Evolutionary conservation across 306 rosid species (phyloP).

Genomic region (Albizia julibrissin): DNA sequence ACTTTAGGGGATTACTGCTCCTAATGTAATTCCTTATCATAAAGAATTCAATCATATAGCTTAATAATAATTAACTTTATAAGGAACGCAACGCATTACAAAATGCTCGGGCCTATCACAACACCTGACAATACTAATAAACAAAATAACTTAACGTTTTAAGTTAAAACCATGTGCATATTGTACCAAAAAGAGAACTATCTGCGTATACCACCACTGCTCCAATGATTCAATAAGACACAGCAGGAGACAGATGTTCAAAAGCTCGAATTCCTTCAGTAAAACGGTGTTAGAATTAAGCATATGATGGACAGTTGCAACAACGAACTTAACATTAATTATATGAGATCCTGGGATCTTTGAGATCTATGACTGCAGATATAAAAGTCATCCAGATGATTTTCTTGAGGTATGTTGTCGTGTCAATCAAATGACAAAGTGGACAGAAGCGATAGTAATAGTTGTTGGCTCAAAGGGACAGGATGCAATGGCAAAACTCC

Average conservation of each 20-base stretch:
- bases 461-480: slow-evolving; percentile 91
- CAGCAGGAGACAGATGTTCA: no score
- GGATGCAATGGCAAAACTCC: slow-evolving; percentile 62
- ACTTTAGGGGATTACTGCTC: background rate
- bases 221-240: background rate
- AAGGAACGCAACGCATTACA: background rate
- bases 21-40: background rate
- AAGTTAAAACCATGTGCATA: no score
- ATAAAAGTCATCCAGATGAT: slow-evolving; percentile 82
- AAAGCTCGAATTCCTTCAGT: no score
- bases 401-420: background rate
- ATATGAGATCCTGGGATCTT: no score
- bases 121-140: background rate
- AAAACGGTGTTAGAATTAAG: no score
- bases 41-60: background rate
- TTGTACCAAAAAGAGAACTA: no score
- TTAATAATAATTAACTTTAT: background rate
- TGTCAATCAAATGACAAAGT: slow-evolving; percentile 80
- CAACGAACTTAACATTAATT: no score
- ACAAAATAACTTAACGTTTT: background rate
- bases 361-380: no score
- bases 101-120: background rate
- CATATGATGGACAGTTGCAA: no score
- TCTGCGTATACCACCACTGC: no score
- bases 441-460: slow-evolving; percentile 81